Percentiles rank a stretch among this genome's conserved stretches.
These are phyloP conservation scores for Cladophialophora chaetospira DNA, from an alignment of 2,329 filamentous ascomycete genomes.

Conservation along the genomic window DNA sequence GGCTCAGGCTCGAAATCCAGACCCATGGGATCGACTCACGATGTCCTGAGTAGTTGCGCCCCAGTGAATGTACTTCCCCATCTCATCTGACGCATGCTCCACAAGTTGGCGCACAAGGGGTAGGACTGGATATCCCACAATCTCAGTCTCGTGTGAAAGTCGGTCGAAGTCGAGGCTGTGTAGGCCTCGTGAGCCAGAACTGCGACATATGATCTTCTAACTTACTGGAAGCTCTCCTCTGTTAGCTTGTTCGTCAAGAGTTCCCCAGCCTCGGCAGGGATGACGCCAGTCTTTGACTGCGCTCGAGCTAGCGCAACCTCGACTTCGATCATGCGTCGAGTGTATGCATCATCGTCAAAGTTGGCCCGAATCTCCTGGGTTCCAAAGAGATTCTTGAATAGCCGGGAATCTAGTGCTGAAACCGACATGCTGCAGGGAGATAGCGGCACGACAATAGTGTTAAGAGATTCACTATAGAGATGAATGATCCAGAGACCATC, in stretches of 20 bases:
- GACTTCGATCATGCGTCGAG: conserved; percentile 28
- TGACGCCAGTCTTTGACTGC: conserved; percentile 31
- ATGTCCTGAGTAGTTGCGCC: conserved; percentile 63
- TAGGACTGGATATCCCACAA: conserved; percentile 36
- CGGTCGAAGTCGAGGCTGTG: conserved; percentile 23
- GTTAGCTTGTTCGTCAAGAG: conserved; percentile 26
- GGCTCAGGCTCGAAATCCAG: too few species aligned
- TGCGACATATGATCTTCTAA: neutral
- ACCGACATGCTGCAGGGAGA: conserved; percentile 24
- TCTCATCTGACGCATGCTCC: conserved; percentile 26
- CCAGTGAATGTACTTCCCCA: conserved; percentile 58
- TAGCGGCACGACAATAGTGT: neutral
- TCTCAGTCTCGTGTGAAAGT: conserved; percentile 34
- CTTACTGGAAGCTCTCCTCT: conserved; percentile 25
- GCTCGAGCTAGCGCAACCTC: conserved; percentile 34
- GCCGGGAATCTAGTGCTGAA: conserved; percentile 34
- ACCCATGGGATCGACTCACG: conserved; percentile 4
- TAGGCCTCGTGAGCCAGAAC: neutral
- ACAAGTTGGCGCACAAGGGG: conserved; percentile 34
- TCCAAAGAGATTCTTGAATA: conserved; percentile 35
- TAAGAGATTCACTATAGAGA: too few species aligned
- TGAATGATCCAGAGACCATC: too few species aligned
- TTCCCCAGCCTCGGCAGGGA: conserved; percentile 30
- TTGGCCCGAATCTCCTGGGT: conserved; percentile 34
- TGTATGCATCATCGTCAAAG: conserved; percentile 35